Percentiles rank a stretch among this genome's conserved stretches.
Conservation (phyloP, 2,329 filamentous ascomycete genomes). For the Monilinia aucupariae region DNA sequence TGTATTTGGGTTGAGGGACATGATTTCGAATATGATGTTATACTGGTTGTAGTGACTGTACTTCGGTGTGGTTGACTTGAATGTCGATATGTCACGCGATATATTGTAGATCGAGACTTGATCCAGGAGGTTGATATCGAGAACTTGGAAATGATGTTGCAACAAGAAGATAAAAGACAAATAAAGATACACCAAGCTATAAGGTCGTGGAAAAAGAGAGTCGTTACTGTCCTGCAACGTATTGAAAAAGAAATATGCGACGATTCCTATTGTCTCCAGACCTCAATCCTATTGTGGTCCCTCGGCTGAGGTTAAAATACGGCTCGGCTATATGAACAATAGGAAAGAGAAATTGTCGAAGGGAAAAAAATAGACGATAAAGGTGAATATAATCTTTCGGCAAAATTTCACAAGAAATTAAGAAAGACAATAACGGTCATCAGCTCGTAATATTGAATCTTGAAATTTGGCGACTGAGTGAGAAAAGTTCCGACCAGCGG, state of each 20-base stretch:
- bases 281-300: conserved; percentile 11
- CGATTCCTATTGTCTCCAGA: conserved; percentile 14
- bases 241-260: neutral
- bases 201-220: conserved; percentile 9
- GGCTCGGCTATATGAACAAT: conserved; percentile 6
- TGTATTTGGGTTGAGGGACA: conserved; percentile 18
- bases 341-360: conserved; percentile 4
- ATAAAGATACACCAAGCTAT: conserved; percentile 18
- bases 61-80: conserved; percentile 7
- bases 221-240: conserved; percentile 8
- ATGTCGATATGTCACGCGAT: neutral
- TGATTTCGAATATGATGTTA: neutral
- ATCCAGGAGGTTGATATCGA: neutral
- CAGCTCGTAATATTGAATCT: conserved; percentile 15
- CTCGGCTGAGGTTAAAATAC: conserved; percentile 9
- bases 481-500: conserved; percentile 18
- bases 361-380: neutral
- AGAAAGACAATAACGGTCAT: conserved; percentile 5
- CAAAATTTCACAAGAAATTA: neutral
- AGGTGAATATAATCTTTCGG: conserved; percentile 16
- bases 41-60: neutral
- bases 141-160: neutral
- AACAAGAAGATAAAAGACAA: conserved; percentile 6
- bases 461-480: conserved; percentile 15
- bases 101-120: conserved; percentile 10